Conservation (phyloP, 805 yeast genomes). For the Pichia manshurica region DNA sequence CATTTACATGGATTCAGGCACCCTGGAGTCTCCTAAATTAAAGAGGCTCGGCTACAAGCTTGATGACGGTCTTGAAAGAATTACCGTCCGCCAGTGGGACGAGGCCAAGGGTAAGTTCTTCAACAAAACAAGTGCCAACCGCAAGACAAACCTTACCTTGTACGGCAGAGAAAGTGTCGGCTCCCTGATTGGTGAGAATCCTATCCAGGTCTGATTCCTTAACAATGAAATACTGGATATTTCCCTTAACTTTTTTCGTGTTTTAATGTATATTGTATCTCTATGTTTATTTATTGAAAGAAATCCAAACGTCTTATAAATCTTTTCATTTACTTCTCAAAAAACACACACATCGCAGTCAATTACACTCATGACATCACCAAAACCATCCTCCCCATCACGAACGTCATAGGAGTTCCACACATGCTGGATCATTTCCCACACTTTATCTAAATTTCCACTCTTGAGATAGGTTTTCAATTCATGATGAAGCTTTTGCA, state of each 20-base stretch:
- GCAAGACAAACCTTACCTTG: slow-evolving; percentile 12
- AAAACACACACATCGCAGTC: slow-evolving; percentile 1
- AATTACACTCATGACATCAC: not conserved
- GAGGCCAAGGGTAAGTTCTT: slow-evolving; percentile 42
- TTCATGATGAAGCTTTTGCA: not conserved
- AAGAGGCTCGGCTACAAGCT: slow-evolving; percentile 29
- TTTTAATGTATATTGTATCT: not conserved
- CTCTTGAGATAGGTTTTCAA: not conserved
- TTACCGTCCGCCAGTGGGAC: slow-evolving; percentile 40
- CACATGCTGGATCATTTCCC: slow-evolving; percentile 1
- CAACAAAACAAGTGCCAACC: slow-evolving; percentile 32
- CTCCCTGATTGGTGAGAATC: slow-evolving; percentile 14
- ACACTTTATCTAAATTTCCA: slow-evolving; percentile 1
- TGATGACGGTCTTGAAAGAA: slow-evolving; percentile 27
- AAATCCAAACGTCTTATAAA: too few relatives aligned
- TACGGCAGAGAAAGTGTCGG: slow-evolving; percentile 20
- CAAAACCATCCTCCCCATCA: not conserved
- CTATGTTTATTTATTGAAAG: not conserved
- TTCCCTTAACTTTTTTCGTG: too few relatives aligned
- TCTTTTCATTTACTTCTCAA: not conserved
- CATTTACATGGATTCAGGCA: slow-evolving; percentile 39
- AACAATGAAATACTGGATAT: too few relatives aligned
- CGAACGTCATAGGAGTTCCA: not conserved
- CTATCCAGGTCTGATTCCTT: not conserved
- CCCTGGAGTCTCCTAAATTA: slow-evolving; percentile 34